Percentiles rank a stretch among this genome's conserved stretches.
phyloP scores from a whole-genome alignment of 2,329 filamentous ascomycete species.

The Trichoderma asperellum region DNA sequence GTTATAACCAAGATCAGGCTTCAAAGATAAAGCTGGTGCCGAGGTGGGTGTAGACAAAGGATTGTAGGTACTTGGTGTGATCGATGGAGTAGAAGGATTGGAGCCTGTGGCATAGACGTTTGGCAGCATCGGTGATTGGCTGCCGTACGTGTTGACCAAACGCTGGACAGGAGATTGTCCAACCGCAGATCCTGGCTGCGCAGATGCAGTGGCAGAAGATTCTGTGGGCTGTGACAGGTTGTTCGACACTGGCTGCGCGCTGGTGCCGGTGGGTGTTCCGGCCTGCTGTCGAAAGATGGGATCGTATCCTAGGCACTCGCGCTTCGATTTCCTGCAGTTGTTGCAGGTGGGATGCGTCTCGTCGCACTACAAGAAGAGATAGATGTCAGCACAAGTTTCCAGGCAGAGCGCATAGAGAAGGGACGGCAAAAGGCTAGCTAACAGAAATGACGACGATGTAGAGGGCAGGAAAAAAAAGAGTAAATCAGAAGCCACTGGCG shows the following conservation, averaged over 20 bases:
- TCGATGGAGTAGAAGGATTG: conserved; percentile 39
- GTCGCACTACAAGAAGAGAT: conserved; percentile 72
- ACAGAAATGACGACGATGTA: conserved; percentile 2
- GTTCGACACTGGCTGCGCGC: conserved; percentile 44
- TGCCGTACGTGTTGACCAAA: conserved; percentile 49
- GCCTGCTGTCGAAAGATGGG: conserved; percentile 80
- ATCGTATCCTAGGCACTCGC: conserved; percentile 84
- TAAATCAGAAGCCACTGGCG: conserved; percentile 14
- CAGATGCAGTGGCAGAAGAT: conserved; percentile 37
- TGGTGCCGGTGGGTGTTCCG: conserved; percentile 72
- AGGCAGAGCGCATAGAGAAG: conserved; percentile 12
- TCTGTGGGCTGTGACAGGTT: conserved; percentile 42
- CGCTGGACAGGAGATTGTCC: conserved; percentile 35
- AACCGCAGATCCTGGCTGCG: conserved; percentile 33
- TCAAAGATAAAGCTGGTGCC: conserved; percentile 40
- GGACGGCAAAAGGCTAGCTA: not conserved
- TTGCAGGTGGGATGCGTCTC: conserved; percentile 91
- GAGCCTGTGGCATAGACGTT: conserved; percentile 46
- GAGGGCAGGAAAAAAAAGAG: not conserved
- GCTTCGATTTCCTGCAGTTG: conserved; percentile 87
- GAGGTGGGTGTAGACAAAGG: conserved; percentile 38
- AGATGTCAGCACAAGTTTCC: conserved; percentile 35
- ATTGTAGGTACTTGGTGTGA: conserved; percentile 38
- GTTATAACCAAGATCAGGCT: conserved; percentile 53
- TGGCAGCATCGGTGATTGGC: conserved; percentile 50